Evolutionary conservation across 2,329 filamentous ascomycete genomes (phyloP).

Genomic region (Myriosclerotinia duriaeana): DNA sequence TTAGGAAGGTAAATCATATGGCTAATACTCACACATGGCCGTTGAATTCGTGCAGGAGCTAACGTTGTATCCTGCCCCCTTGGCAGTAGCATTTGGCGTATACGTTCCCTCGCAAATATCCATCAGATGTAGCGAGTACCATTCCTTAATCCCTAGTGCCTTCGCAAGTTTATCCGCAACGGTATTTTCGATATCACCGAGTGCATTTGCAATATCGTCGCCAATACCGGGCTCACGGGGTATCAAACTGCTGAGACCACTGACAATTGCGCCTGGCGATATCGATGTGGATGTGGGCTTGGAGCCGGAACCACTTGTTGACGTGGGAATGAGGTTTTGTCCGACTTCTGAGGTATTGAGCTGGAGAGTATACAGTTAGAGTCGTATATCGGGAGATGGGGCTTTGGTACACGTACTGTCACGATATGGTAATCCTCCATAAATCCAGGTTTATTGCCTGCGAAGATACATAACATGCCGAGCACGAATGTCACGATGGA

Average conservation of each 20-base stretch:
- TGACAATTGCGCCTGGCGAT: not conserved
- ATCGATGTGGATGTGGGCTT: slow-evolving; percentile 37
- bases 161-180: slow-evolving; percentile 45
- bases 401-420: slow-evolving; percentile 46
- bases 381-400: not conserved
- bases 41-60: slow-evolving; percentile 54
- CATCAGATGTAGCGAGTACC: slow-evolving; percentile 61
- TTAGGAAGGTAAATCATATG: not conserved
- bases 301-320: slow-evolving; percentile 30
- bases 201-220: slow-evolving; percentile 41
- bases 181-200: slow-evolving; percentile 38
- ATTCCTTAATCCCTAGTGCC: slow-evolving; percentile 56
- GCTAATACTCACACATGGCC: slow-evolving; percentile 47
- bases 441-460: slow-evolving; percentile 55
- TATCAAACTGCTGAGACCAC: slow-evolving; percentile 38
- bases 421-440: slow-evolving; percentile 58
- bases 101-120: slow-evolving; percentile 55
- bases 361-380: slow-evolving; percentile 37
- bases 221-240: slow-evolving; percentile 40
- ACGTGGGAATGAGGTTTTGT: slow-evolving; percentile 37
- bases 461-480: slow-evolving; percentile 59
- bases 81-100: slow-evolving; percentile 39
- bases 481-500: slow-evolving; percentile 57
- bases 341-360: slow-evolving; percentile 59
- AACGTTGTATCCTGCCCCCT: slow-evolving; percentile 50